Evolutionary conservation across 2,329 filamentous ascomycete species (phyloP).

Genomic region (Didymella sp.): DNA sequence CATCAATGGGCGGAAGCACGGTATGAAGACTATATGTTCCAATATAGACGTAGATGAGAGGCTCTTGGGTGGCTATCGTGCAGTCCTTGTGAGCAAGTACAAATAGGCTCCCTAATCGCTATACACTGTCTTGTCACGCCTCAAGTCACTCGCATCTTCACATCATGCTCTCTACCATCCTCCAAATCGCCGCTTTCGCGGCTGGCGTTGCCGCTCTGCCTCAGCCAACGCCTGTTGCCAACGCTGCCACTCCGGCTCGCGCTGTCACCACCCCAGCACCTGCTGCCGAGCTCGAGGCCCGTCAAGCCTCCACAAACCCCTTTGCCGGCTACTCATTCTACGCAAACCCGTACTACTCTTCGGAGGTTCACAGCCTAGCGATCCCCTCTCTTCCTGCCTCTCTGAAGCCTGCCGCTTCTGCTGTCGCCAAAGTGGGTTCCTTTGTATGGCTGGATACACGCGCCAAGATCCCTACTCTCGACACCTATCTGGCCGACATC

Average conservation of each 20-base stretch:
- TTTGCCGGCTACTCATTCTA: constrained; percentile 60
- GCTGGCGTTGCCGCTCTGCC: constrained; percentile 35
- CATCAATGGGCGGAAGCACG: constrained; percentile 8
- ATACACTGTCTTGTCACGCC: background rate
- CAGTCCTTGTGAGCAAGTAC: background rate
- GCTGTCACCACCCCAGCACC: constrained; percentile 22
- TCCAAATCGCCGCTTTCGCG: constrained; percentile 28
- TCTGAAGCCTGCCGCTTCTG: constrained; percentile 58
- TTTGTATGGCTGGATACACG: constrained; percentile 62
- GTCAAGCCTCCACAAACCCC: constrained; percentile 58
- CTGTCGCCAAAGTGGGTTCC: constrained; percentile 59
- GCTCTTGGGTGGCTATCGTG: background rate
- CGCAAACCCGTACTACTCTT: constrained; percentile 61
- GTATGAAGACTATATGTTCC: background rate
- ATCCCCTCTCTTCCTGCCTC: constrained; percentile 67
- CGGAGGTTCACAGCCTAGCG: constrained; percentile 62
- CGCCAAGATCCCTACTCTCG: constrained; percentile 59
- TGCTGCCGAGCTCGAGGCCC: constrained; percentile 20
- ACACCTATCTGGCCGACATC: constrained; percentile 57
- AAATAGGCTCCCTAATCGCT: constrained; percentile 3
- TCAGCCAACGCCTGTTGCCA: constrained; percentile 25
- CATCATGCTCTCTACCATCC: constrained; percentile 29
- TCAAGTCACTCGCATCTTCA: background rate
- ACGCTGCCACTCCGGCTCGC: constrained; percentile 23
- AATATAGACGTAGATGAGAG: constrained; percentile 12